These are phyloP conservation scores for Solanum rostratum DNA, from an alignment of 257 asterid species.

Conservation along the genomic window DNA sequence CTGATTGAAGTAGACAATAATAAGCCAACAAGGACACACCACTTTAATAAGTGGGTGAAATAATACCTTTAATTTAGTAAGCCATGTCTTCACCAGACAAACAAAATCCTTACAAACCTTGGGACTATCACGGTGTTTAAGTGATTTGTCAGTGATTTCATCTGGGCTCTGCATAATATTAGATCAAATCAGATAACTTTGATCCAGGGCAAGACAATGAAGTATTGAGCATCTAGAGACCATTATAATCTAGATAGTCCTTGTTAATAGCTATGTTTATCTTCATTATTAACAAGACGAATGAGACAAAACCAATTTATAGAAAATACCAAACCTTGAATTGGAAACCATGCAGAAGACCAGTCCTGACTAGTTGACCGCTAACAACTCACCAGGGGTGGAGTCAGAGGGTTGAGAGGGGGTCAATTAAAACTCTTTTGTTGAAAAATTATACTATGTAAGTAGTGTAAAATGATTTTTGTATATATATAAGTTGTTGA, in stretches of 20 bases:
- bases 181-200: background rate
- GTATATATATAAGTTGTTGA: background rate
- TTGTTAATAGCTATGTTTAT: background rate
- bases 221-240: background rate
- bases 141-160: constrained; percentile 77
- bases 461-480: background rate
- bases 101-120: constrained; percentile 72
- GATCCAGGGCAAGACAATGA: background rate
- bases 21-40: background rate
- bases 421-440: background rate
- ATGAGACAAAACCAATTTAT: background rate
- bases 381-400: background rate
- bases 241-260: background rate
- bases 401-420: background rate
- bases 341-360: background rate
- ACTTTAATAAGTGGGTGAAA: background rate
- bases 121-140: constrained; percentile 51
- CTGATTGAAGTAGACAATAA: background rate
- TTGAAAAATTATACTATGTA: background rate
- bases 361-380: background rate
- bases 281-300: background rate
- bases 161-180: constrained; percentile 65
- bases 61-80: constrained; percentile 68
- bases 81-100: constrained; percentile 62
- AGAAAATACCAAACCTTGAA: background rate